A percentile compares a stretch with the other conserved stretches of the same genome.
These are phyloP conservation scores for Didymella glomerata DNA, from an alignment of 2,329 filamentous ascomycete species.

Conservation along the genomic window DNA sequence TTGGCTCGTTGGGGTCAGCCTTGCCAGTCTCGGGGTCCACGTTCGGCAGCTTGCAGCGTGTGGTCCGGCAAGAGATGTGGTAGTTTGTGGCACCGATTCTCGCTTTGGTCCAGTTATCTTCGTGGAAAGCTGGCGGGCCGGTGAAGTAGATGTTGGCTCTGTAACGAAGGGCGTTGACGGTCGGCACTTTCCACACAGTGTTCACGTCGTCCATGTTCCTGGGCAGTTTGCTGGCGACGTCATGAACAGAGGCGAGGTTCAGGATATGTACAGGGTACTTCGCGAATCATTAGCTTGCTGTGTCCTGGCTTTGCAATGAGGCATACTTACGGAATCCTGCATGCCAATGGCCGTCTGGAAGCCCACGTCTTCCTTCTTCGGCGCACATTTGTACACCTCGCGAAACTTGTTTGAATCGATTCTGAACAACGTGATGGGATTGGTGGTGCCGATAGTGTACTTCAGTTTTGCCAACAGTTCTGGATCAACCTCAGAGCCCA, in stretches of 20 bases:
- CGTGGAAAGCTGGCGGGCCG: slow-evolving; percentile 69
- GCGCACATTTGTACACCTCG: slow-evolving; percentile 68
- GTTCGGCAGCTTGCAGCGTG: slow-evolving; percentile 76
- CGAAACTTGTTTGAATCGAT: slow-evolving; percentile 67
- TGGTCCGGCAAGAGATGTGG: slow-evolving; percentile 69
- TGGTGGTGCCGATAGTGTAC: slow-evolving; percentile 71
- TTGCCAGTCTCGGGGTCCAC: slow-evolving; percentile 69
- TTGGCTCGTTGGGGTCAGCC: slow-evolving; percentile 64
- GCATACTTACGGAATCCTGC: slow-evolving; percentile 69
- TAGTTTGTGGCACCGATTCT: slow-evolving; percentile 55
- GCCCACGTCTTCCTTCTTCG: slow-evolving; percentile 64
- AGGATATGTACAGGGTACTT: slow-evolving; percentile 76
- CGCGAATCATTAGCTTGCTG: slow-evolving; percentile 21
- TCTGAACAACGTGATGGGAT: slow-evolving; percentile 73
- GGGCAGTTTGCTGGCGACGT: slow-evolving; percentile 66
- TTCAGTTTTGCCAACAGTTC: slow-evolving; percentile 70
- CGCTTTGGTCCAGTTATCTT: slow-evolving; percentile 74
- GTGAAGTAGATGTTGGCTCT: slow-evolving; percentile 76
- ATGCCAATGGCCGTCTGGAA: slow-evolving; percentile 73
- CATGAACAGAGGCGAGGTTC: slow-evolving; percentile 69
- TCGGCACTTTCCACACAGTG: slow-evolving; percentile 31
- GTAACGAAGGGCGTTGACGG: slow-evolving; percentile 70
- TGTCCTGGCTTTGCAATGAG: background rate
- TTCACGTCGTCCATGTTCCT: slow-evolving; percentile 49
- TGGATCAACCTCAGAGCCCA: slow-evolving; percentile 55